Conservation (phyloP, 106 monocot genomes). For the Dactylorhiza incarnata region DNA sequence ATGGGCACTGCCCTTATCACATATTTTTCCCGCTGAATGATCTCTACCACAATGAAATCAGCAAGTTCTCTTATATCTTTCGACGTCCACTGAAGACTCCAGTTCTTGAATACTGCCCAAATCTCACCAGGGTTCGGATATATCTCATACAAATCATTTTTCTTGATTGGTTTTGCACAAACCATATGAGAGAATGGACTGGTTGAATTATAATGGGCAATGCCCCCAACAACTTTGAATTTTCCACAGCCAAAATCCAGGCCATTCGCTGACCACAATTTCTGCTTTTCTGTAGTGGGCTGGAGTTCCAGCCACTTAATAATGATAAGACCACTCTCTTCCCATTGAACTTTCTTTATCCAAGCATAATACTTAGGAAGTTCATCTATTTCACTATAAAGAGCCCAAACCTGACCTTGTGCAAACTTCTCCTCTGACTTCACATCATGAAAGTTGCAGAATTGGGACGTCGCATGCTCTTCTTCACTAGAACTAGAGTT, state of each 20-base stretch:
- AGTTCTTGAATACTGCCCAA: slow-evolving; percentile 55
- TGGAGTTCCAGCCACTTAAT: slow-evolving; percentile 33
- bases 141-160: slow-evolving; percentile 21
- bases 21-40: slow-evolving; percentile 15
- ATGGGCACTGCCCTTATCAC: slow-evolving; percentile 13
- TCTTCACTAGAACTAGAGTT: background rate
- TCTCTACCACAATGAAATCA: slow-evolving; percentile 54
- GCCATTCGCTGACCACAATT: slow-evolving; percentile 14
- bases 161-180: slow-evolving; percentile 1
- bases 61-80: slow-evolving; percentile 3
- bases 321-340: slow-evolving; percentile 9
- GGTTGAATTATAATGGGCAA: slow-evolving; percentile 7
- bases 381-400: slow-evolving; percentile 45
- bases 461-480: background rate
- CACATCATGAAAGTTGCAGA: background rate
- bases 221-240: slow-evolving; percentile 19
- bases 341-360: slow-evolving; percentile 26
- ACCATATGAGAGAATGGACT: slow-evolving; percentile 47
- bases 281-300: slow-evolving; percentile 20
- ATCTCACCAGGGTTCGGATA: slow-evolving; percentile 32
- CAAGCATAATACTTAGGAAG: slow-evolving; percentile 49
- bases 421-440: background rate
- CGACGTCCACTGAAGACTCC: slow-evolving; percentile 28
- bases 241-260: slow-evolving; percentile 35
- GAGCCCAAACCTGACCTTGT: slow-evolving; percentile 45